Conservation (phyloP, 2,329 filamentous ascomycete genomes). For the Arthrobotrys sinensis region DNA sequence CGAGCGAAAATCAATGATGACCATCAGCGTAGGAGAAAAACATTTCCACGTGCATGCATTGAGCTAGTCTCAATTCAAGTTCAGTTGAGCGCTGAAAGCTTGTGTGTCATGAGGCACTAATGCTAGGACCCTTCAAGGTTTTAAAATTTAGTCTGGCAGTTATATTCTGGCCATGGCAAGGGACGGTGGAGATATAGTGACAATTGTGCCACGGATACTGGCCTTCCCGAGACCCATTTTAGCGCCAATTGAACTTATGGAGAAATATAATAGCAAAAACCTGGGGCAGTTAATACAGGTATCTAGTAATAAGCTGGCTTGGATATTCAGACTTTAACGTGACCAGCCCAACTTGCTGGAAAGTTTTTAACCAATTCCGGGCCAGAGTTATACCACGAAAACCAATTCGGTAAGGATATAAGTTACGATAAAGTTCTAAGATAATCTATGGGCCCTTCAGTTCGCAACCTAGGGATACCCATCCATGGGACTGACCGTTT, state of each 20-base stretch:
- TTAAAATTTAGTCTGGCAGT: constrained; percentile 27
- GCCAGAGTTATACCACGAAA: background rate
- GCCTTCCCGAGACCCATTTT: constrained; percentile 25
- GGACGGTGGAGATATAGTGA: background rate
- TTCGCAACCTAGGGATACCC: background rate
- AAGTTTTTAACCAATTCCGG: background rate
- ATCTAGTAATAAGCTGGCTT: background rate
- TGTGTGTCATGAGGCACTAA: constrained; percentile 37
- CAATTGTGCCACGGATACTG: constrained; percentile 23
- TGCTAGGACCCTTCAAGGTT: constrained; percentile 28
- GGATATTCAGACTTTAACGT: background rate
- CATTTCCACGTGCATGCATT: constrained; percentile 35
- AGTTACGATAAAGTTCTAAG: background rate
- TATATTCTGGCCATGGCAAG: background rate
- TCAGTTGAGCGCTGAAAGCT: constrained; percentile 2
- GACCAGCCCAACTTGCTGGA: background rate
- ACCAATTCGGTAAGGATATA: background rate
- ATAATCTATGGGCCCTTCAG: no score
- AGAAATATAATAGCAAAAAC: constrained; percentile 11
- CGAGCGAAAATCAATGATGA: background rate
- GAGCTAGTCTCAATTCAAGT: constrained; percentile 7
- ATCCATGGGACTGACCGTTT: background rate
- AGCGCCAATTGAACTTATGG: constrained; percentile 15
- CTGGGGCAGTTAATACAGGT: constrained; percentile 7
- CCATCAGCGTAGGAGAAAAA: constrained; percentile 7